A percentile compares a stretch with the other conserved stretches of the same genome.
Evolutionary conservation across 768 basidiomycete species (phyloP).

Genomic region (Mycena galericulata): DNA sequence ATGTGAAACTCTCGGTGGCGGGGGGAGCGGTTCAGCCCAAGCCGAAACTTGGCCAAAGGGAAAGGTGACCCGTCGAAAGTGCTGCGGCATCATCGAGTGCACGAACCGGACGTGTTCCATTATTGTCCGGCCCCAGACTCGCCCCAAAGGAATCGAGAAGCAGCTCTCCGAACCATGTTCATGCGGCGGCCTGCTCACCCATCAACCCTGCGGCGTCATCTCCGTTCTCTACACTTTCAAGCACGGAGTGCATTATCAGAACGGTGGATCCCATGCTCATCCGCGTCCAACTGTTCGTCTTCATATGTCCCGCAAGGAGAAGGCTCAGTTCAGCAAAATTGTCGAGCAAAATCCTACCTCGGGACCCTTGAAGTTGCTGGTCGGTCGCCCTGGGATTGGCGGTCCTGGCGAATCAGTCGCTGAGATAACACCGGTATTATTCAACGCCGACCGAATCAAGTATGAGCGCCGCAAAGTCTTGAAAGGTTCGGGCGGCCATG

Average conservation of each 20-base stretch:
- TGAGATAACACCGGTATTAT: slow-evolving; percentile 24
- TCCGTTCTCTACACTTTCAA: slow-evolving; percentile 14
- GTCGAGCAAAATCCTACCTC: slow-evolving; percentile 29
- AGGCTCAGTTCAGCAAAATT: slow-evolving; percentile 11
- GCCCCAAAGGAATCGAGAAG: neutral
- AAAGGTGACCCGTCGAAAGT: slow-evolving; percentile 15
- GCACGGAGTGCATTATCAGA: slow-evolving; percentile 32
- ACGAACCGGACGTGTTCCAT: neutral
- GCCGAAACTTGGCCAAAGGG: neutral
- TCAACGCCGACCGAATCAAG: slow-evolving; percentile 20
- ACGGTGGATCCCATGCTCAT: slow-evolving; percentile 35
- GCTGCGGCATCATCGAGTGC: slow-evolving; percentile 9
- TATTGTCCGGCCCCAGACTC: slow-evolving; percentile 10
- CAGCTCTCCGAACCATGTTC: neutral
- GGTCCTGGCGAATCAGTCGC: slow-evolving; percentile 36
- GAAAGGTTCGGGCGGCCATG: no score
- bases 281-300: slow-evolving; percentile 32
- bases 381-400: slow-evolving; percentile 32
- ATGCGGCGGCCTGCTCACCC: slow-evolving; percentile 10
- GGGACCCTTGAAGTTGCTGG: slow-evolving; percentile 33
- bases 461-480: no score
- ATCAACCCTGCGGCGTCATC: slow-evolving; percentile 14
- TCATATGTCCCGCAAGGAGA: slow-evolving; percentile 27
- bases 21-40: neutral
- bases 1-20: neutral